Evolutionary conservation across 192 early-diverging fungal genomes (phyloP).

Genomic region (Entophlyctis helioformis): DNA sequence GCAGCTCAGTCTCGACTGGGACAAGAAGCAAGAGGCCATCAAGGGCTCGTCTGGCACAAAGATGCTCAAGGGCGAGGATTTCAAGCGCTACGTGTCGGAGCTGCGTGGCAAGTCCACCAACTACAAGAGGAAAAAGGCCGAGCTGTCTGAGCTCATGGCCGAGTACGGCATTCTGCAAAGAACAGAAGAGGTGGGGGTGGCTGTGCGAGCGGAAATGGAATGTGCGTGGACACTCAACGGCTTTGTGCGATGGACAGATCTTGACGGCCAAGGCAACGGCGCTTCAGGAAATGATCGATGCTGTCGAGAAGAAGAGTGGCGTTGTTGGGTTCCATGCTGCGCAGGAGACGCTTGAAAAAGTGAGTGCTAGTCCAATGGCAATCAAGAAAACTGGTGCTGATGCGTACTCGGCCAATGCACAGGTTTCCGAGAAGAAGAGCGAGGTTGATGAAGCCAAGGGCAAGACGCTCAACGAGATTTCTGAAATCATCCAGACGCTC

Average conservation of each 20-base stretch:
- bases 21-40: conserved; percentile 23
- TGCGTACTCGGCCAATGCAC: not conserved
- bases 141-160: conserved; percentile 31
- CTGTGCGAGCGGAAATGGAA: too few species aligned
- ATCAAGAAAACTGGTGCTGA: conserved; percentile 4
- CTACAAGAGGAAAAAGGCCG: conserved; percentile 43
- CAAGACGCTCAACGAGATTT: conserved; percentile 37
- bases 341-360: conserved; percentile 34
- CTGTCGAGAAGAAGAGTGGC: conserved; percentile 26
- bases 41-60: conserved; percentile 3
- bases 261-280: conserved; percentile 10
- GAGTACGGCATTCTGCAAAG: conserved; percentile 44
- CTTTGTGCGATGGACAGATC: conserved; percentile 8
- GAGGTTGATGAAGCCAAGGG: conserved; percentile 48
- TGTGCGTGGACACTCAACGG: too few species aligned
- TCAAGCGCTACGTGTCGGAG: conserved; percentile 47
- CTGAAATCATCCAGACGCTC: conserved; percentile 33
- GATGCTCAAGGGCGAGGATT: conserved; percentile 53
- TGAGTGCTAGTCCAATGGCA: conserved; percentile 3
- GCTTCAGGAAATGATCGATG: conserved; percentile 11
- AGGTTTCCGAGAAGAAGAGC: conserved; percentile 42
- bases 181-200: conserved; percentile 32
- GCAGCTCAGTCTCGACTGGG: conserved; percentile 17
- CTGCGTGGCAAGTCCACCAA: conserved; percentile 43
- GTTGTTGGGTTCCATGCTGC: conserved; percentile 26